Base-by-base conservation (phyloP, 2,329 filamentous ascomycete species). In the Aspergillus udagawae region DNA sequence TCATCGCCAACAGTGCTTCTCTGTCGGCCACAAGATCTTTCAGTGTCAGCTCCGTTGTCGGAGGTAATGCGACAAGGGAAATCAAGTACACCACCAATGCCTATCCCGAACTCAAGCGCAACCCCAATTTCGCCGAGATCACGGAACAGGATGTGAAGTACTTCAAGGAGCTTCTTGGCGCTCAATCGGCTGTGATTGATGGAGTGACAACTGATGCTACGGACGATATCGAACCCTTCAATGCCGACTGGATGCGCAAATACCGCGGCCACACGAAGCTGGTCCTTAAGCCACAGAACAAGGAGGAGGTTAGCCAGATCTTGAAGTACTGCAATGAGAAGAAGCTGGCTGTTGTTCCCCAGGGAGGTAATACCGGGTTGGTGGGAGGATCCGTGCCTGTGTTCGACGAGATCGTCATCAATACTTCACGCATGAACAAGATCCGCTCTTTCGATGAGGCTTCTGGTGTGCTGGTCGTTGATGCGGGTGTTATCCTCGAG, bases 161-260 rank as follows among this genome's bases (percentile, higher is more conserved):
- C 77, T 97, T 99, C 82, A 86, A 88, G 72, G 79, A 85, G 21
- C 77, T 97, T n/a, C 82, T 99, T 35, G 90, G 91, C 55, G 83
- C 84, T 51, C 85, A 88, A 38, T 90, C 89, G 38, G 92, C 91
- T 1, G 82, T 97, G 52, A 85, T 97, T 60, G 92, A 97, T 71
- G 91, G 91, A 52, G 83, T 96, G 54, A 90, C 86, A 3, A 76
- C 85, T 64, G 86, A 92, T 74, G 86, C 86, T 14, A 78, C 82
- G 2, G 89, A 90, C 67, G 94, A 97, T 71, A 82, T 97, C 63
- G 91, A 94, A 72, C 84, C 90, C 7, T 99, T 92, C 82, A 99
- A 99, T 76, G 86, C 87, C 71, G 94, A 99, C 78, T 99, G 95
- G 94, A 97, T 99, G 92, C 88, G 90, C 76, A 99, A 99, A 78